phyloP scores from a whole-genome alignment of 306 rosid genomes.

The Crotalaria pallida region DNA sequence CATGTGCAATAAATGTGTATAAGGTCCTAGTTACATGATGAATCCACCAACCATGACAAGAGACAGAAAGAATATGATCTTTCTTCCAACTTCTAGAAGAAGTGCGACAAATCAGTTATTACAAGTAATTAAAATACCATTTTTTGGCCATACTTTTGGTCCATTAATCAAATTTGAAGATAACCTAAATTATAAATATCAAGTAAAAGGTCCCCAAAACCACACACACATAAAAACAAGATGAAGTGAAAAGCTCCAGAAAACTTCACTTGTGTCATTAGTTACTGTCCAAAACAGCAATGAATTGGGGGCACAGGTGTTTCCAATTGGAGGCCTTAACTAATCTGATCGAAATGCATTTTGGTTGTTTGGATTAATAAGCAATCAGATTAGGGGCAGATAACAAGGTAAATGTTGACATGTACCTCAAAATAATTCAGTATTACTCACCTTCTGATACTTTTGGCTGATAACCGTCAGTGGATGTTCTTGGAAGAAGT shows the following conservation, averaged over 20 bases:
- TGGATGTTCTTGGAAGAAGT: constrained; percentile 80
- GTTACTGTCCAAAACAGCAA: background rate
- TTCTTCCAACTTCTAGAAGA: constrained; percentile 1
- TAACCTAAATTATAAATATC: background rate
- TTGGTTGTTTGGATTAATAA: background rate
- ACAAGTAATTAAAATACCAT: background rate
- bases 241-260: background rate
- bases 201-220: background rate
- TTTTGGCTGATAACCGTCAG: constrained; percentile 80
- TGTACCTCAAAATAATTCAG: constrained; percentile 10
- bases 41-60: background rate
- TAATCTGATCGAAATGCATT: background rate
- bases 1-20: background rate
- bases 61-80: background rate
- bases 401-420: constrained; percentile 1
- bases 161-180: background rate
- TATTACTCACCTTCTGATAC: constrained; percentile 68
- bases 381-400: background rate
- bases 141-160: background rate
- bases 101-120: background rate
- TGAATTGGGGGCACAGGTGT: background rate
- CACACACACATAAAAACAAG: background rate
- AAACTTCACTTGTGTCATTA: background rate
- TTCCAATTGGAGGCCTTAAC: background rate
- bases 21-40: background rate